These are phyloP conservation scores for Fusarium nygamai DNA, from an alignment of 2,329 filamentous ascomycete genomes.

Conservation along the genomic window DNA sequence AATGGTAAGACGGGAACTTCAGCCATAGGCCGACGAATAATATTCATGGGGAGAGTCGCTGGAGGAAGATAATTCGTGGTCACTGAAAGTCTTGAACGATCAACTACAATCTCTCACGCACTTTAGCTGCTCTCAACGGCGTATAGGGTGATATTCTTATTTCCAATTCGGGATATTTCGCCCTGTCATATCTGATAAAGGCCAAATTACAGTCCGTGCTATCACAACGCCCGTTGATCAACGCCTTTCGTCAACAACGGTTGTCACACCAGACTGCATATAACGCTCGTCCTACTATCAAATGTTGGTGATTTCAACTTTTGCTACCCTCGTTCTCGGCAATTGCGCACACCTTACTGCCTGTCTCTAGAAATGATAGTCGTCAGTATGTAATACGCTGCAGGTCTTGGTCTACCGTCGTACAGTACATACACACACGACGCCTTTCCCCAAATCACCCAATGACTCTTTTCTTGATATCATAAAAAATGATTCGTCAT, in stretches of 20 bases:
- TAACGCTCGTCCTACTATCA: not conserved
- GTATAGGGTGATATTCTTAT: constrained; percentile 7
- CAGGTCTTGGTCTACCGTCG: constrained; percentile 7
- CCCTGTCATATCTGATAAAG: constrained; percentile 24
- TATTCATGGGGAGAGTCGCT: not conserved
- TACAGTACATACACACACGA: not conserved
- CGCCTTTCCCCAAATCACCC: not conserved
- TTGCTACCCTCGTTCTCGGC: constrained; percentile 3
- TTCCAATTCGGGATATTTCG: constrained; percentile 1
- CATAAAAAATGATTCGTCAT: constrained; percentile 40
- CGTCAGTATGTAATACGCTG: constrained; percentile 19
- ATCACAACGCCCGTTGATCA: not conserved
- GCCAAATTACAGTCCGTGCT: not conserved
- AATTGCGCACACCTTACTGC: constrained; percentile 8
- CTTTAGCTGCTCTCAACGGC: not conserved
- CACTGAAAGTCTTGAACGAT: not conserved
- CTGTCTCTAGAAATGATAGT: constrained; percentile 16
- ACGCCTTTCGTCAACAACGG: constrained; percentile 7
- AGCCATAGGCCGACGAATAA: constrained; percentile 3
- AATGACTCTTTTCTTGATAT: constrained; percentile 7
- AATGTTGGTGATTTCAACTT: not conserved
- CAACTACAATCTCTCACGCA: not conserved
- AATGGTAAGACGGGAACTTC: constrained; percentile 4
- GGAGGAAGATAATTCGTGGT: not conserved
- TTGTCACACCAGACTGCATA: constrained; percentile 9